Percentiles rank a stretch among this genome's conserved stretches.
phyloP scores from a whole-genome alignment of 352 stramenopile species.

The Phytophthora sojae region DNA sequence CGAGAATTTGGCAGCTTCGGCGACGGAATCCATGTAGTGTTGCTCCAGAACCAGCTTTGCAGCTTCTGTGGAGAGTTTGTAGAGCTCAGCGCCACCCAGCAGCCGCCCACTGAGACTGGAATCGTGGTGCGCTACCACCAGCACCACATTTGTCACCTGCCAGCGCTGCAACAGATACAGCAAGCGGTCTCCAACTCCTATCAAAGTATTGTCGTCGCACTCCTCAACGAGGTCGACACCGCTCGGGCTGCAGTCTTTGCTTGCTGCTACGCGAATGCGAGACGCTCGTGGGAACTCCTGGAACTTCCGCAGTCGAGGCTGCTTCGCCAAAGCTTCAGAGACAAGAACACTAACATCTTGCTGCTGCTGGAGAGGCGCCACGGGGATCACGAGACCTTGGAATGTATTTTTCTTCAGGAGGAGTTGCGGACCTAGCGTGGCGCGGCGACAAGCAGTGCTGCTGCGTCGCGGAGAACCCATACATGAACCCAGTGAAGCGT shows the following conservation, averaged over 20 bases:
- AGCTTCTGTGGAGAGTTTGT: constrained; percentile 70
- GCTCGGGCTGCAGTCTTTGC: constrained; percentile 13
- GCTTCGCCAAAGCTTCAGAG: constrained; percentile 38
- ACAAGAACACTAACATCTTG: constrained; percentile 28
- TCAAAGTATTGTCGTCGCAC: constrained; percentile 59
- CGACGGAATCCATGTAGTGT: constrained; percentile 65
- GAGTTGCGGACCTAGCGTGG: constrained; percentile 60
- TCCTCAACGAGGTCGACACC: constrained; percentile 55
- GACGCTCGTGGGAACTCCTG: constrained; percentile 59
- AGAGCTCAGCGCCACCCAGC: constrained; percentile 71
- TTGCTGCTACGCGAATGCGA: constrained; percentile 39
- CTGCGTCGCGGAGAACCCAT: constrained; percentile 30
- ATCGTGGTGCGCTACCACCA: constrained; percentile 73
- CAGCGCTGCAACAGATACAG: constrained; percentile 85
- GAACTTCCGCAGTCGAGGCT: constrained; percentile 50
- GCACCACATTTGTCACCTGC: constrained; percentile 77
- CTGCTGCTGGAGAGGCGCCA: constrained; percentile 33
- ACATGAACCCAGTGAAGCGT: neutral
- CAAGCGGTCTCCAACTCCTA: constrained; percentile 73
- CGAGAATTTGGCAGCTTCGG: constrained; percentile 58
- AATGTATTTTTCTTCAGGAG: constrained; percentile 78
- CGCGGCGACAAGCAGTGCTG: constrained; percentile 22
- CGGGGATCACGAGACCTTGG: constrained; percentile 65
- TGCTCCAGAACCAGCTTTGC: constrained; percentile 82
- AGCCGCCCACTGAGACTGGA: constrained; percentile 64